Evolutionary conservation across 306 rosid genomes (phyloP).

Genomic region (Lathyrus oleraceus): DNA sequence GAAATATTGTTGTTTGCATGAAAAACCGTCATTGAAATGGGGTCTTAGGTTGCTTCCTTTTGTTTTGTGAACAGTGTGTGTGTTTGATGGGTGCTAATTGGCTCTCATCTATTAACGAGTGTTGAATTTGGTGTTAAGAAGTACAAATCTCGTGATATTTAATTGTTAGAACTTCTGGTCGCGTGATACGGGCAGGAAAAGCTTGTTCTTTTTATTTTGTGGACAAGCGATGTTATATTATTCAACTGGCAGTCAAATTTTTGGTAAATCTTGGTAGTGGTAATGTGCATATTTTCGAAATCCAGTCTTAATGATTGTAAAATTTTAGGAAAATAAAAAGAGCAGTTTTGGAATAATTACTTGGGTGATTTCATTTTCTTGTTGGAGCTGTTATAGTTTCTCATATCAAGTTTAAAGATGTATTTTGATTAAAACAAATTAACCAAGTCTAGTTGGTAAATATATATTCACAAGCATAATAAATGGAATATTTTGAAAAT

Average conservation of each 20-base stretch:
- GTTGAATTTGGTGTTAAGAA: conserved; percentile 49
- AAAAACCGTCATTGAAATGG: conserved; percentile 36
- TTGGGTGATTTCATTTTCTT: conserved; percentile 10
- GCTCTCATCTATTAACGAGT: conserved; percentile 39
- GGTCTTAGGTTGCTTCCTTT: conserved; percentile 30
- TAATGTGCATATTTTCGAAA: background rate
- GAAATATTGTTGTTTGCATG: conserved; percentile 36
- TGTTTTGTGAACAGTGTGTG: conserved; percentile 30
- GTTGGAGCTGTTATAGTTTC: background rate
- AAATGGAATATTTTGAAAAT: too few species aligned
- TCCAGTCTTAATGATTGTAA: conserved; percentile 6
- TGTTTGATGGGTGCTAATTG: conserved; percentile 46
- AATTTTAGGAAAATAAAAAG: conserved; percentile 5
- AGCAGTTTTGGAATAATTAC: conserved; percentile 22
- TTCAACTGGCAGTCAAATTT: conserved; percentile 8
- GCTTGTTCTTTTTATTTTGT: conserved; percentile 6
- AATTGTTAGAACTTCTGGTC: conserved; percentile 34
- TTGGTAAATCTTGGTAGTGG: conserved; percentile 11
- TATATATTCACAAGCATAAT: too few species aligned
- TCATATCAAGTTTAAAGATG: background rate
- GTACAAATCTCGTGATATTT: conserved; percentile 31
- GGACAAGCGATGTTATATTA: background rate
- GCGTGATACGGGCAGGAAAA: conserved; percentile 47
- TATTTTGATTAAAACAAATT: background rate
- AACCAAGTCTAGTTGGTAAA: too few species aligned